Conservation (phyloP, 345 rosid species). For the Zanthoxylum bungeanum region DNA sequence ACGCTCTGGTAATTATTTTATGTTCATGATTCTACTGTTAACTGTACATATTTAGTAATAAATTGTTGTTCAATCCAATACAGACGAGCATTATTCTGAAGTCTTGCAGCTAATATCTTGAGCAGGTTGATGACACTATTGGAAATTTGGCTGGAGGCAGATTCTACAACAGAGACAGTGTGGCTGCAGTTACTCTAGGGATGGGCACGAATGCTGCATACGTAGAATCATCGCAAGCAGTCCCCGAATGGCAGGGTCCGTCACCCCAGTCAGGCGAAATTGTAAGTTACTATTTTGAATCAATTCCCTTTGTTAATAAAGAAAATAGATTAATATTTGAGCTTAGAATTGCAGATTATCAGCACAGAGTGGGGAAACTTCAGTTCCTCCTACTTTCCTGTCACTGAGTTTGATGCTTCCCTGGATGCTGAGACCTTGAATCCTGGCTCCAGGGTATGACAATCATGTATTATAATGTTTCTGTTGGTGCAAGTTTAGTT, state of each 20-base stretch:
- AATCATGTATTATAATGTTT: neutral
- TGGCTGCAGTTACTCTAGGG: constrained; percentile 60
- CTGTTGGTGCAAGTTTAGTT: neutral
- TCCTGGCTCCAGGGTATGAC: constrained; percentile 41
- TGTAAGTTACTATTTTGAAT: constrained; percentile 22
- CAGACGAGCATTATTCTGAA: neutral
- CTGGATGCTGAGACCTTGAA: constrained; percentile 52
- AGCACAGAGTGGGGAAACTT: constrained; percentile 67
- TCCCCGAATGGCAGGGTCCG: constrained; percentile 33
- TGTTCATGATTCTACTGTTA: neutral
- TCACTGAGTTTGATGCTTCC: constrained; percentile 49
- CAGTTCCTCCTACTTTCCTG: constrained; percentile 45
- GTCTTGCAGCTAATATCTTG: constrained; percentile 1
- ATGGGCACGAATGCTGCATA: constrained; percentile 55
- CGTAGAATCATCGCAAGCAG: constrained; percentile 39
- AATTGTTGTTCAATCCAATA: neutral
- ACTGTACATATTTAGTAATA: neutral
- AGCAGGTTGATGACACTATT: constrained; percentile 48
- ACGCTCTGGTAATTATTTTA: constrained; percentile 17
- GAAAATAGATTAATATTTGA: neutral
- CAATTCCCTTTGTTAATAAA: neutral
- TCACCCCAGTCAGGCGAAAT: constrained; percentile 39
- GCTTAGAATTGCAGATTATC: constrained; percentile 39
- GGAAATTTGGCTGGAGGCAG: constrained; percentile 65
- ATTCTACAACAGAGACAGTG: constrained; percentile 47